Percentiles rank a stretch among this genome's conserved stretches.
These are phyloP conservation scores for Alternaria triticimaculans DNA, from an alignment of 2,329 filamentous ascomycete species.

Conservation along the genomic window DNA sequence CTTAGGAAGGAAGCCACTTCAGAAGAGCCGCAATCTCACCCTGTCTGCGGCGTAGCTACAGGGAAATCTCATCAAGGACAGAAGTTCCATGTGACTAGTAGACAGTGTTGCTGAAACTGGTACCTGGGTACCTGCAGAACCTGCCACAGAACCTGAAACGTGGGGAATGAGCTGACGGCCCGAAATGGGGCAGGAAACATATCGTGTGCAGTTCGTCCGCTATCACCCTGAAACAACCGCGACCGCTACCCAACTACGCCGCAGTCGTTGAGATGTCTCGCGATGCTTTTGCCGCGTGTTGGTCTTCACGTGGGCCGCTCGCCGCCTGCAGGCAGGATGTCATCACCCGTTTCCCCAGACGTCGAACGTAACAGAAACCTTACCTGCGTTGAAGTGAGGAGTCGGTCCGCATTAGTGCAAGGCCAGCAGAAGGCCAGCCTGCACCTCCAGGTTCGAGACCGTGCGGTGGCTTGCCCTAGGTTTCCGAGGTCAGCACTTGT, in stretches of 20 bases:
- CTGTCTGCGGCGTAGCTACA: not conserved
- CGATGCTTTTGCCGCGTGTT: conserved; percentile 6
- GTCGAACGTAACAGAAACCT: conserved; percentile 16
- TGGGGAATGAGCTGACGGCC: conserved; percentile 9
- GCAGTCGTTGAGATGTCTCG: conserved; percentile 1
- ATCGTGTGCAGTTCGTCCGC: conserved; percentile 4
- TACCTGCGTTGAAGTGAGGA: conserved; percentile 3
- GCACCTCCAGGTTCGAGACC: conserved; percentile 13
- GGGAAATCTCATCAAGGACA: not conserved
- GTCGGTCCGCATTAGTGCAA: conserved; percentile 17
- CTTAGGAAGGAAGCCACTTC: not conserved
- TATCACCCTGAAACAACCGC: conserved; percentile 29
- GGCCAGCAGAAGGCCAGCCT: conserved; percentile 1
- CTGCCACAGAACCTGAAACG: conserved; percentile 37
- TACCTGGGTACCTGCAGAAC: conserved; percentile 41
- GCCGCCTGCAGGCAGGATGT: conserved; percentile 8
- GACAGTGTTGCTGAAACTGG: conserved; percentile 28
- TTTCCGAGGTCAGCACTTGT: conserved; percentile 4
- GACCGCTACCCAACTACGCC: conserved; percentile 11
- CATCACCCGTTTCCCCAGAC: conserved; percentile 17
- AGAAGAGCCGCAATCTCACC: not conserved
- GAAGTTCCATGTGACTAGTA: not conserved
- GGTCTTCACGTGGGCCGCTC: conserved; percentile 12
- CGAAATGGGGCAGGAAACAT: conserved; percentile 8
- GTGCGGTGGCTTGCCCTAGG: not conserved